Percentiles rank a stretch among this genome's conserved stretches.
Evolutionary conservation across 768 basidiomycete species (phyloP).

Genomic region (Lyophyllum semitale): DNA sequence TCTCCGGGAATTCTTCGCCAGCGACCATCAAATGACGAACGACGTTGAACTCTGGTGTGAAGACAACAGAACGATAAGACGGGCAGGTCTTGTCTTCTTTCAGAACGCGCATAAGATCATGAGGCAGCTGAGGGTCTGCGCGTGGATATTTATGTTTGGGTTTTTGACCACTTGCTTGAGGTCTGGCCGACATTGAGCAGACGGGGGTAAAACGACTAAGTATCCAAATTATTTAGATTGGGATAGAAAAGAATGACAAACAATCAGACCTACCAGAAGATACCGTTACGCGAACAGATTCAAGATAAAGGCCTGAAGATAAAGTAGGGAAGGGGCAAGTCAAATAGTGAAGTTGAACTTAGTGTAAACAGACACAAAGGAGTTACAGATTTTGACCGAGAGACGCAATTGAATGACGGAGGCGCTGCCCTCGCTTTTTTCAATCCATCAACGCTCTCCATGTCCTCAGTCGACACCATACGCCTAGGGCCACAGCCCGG

Average conservation of each 20-base stretch:
- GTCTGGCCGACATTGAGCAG: background rate
- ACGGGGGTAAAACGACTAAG: no score
- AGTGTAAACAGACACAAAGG: no score
- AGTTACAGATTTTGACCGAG: no score
- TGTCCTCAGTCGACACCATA: conserved; percentile 4
- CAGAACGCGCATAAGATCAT: background rate
- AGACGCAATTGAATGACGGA: no score
- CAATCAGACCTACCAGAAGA: no score
- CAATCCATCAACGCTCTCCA: background rate
- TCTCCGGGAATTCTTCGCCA: background rate
- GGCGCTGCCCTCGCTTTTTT: background rate
- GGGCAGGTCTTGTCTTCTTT: background rate
- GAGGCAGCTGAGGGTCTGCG: background rate
- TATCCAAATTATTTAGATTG: no score
- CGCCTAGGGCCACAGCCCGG: background rate
- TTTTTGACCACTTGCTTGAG: background rate
- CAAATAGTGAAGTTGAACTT: background rate
- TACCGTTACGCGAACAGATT: no score
- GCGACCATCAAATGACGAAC: background rate
- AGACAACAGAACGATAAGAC: background rate
- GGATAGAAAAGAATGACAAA: no score
- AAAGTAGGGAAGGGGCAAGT: background rate
- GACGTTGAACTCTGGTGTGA: background rate
- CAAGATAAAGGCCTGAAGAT: no score
- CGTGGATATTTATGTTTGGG: background rate